Base-by-base conservation (phyloP, 306 rosid species). In the Alnus rubra region DNA sequence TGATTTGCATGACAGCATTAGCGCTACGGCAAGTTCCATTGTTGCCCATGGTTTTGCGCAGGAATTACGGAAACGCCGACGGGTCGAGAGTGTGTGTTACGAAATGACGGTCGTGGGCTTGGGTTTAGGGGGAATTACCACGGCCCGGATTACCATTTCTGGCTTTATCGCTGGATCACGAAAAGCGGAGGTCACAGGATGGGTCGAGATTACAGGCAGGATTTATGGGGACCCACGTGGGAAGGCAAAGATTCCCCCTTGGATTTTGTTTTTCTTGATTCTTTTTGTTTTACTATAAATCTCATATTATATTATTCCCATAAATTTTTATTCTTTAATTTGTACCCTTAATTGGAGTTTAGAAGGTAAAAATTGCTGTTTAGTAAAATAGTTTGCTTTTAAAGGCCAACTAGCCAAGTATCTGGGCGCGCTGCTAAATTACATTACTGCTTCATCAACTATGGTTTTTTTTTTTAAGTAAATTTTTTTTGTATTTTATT, bases 101-200 rank as follows among this genome's bases (percentile, higher is more conserved):
- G 64, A 77, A 52, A 49, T 77, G 52, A 77, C 74, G 51, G 65
- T 52, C 31, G 7, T 76, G 63, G 63, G 7, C 73, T 33, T 67
- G 18, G 53, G 16, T 3, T 52, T 49, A 11, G 44, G 4, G 3
- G 7, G 35, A 67, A 51, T 77, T 51, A 37, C 30, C 0, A 23
- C 28, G 28, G 28, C 28, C 28, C 28, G 28, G 28, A 23, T 23
- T 23, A 13, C 9, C 63, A 19, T 56, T 56, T 56, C 23, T 56
- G 23, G 63, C 45, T 42, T 42, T 42, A 4, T 42, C 45, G 45
- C 13, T n/a, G 63, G 31, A 19, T 19, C 10, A n/a, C 12, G 5
- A 55, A 55, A 55, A 1, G 62, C 2, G 62, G 28, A n/a, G n/a
- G 62, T n/a, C 1, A 56, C 52, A 10, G 63, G 19, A 55, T n/a